A percentile compares a stretch with the other conserved stretches of the same genome.
These are phyloP conservation scores for Lagerstroemia speciosa DNA, from an alignment of 345 rosid genomes.

Conservation along the genomic window DNA sequence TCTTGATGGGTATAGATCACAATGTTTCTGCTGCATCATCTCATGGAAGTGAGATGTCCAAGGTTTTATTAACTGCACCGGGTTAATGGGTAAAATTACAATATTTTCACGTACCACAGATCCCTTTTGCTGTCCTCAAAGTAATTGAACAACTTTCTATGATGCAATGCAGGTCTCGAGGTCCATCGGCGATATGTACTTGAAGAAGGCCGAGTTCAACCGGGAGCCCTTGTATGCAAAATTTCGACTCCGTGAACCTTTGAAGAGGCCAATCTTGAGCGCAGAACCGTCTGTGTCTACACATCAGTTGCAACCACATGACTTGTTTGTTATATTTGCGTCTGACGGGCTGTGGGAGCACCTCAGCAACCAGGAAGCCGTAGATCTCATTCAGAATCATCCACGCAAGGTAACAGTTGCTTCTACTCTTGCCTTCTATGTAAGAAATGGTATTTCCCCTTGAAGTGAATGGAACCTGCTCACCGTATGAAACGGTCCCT, in stretches of 20 bases:
- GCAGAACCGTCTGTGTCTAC: constrained; percentile 37
- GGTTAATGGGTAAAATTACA: no score
- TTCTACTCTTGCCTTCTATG: background rate
- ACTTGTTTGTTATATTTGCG: constrained; percentile 43
- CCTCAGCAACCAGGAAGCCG: constrained; percentile 46
- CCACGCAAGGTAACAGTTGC: constrained; percentile 23
- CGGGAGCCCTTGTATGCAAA: constrained; percentile 33
- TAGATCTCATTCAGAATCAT: constrained; percentile 36
- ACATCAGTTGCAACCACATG: constrained; percentile 33
- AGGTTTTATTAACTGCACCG: background rate
- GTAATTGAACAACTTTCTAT: background rate
- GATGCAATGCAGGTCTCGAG: constrained; percentile 32
- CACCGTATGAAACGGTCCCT: background rate
- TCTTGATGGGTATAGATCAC: background rate
- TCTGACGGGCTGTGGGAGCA: constrained; percentile 58
- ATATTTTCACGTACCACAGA: background rate
- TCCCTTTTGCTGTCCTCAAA: background rate
- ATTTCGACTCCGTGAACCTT: constrained; percentile 39
- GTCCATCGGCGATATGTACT: constrained; percentile 43
- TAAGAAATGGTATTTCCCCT: background rate
- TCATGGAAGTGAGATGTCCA: background rate
- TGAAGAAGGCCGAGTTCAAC: constrained; percentile 44
- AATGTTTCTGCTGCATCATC: background rate
- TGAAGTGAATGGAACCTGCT: background rate
- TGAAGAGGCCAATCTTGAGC: constrained; percentile 38